Evolutionary conservation across 2,329 filamentous ascomycete species (phyloP).

Genomic region (Metarhizium guizhouense): DNA sequence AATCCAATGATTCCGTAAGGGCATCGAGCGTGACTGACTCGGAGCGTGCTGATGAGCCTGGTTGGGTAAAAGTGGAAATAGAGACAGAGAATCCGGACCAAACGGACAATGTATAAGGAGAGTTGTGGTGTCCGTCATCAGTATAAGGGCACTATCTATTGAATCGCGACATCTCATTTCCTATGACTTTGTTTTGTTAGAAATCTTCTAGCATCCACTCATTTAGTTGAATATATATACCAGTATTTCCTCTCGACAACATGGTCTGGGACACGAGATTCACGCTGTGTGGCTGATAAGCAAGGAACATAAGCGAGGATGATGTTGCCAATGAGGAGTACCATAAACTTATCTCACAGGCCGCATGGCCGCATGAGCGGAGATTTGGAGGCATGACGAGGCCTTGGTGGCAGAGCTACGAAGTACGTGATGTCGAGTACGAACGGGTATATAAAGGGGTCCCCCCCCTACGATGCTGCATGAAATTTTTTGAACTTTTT

Average conservation of each 20-base stretch:
- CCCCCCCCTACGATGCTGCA: background rate
- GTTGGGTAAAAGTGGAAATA: background rate
- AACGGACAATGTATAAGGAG: background rate
- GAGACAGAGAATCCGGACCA: background rate
- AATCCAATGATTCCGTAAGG: background rate
- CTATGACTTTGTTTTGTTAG: background rate
- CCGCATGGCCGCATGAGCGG: background rate
- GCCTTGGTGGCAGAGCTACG: background rate
- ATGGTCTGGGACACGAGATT: background rate
- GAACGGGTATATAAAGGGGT: background rate
- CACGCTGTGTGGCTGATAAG: background rate
- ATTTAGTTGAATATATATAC: background rate
- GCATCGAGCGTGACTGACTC: background rate
- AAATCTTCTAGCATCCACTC: background rate
- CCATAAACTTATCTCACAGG: background rate
- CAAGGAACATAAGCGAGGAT: background rate
- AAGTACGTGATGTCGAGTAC: background rate
- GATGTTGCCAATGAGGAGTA: background rate
- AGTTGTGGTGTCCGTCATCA: background rate
- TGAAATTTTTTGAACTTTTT: background rate
- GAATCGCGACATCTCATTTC: background rate
- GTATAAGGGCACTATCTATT: background rate
- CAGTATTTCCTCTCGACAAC: background rate
- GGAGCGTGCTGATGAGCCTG: background rate
- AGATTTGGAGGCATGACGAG: background rate